phyloP scores from a whole-genome alignment of 2,329 filamentous ascomycete species.

The Coniochaeta sp. region DNA sequence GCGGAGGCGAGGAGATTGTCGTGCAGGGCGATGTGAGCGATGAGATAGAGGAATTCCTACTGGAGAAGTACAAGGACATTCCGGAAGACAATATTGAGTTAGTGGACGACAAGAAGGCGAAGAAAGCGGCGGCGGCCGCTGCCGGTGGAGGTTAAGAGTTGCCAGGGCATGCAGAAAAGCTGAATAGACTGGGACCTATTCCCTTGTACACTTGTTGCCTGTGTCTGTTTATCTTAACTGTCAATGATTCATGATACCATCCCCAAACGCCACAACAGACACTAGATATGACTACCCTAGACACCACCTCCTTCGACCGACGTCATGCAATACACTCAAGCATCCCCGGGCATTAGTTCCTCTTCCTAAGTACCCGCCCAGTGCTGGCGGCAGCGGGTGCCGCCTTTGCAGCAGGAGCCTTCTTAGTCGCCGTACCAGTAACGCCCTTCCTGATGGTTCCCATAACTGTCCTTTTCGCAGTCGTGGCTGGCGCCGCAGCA shows the following conservation, averaged over 20 bases:
- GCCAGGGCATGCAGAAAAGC: neutral
- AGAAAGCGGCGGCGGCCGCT: conserved; percentile 39
- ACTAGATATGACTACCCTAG: neutral
- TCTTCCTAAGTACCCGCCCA: conserved; percentile 48
- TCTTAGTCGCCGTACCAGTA: conserved; percentile 39
- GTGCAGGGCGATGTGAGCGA: conserved; percentile 95
- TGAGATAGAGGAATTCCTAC: conserved; percentile 84
- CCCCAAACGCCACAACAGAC: neutral
- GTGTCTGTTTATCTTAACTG: neutral
- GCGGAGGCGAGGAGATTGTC: conserved; percentile 90
- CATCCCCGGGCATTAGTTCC: conserved; percentile 19
- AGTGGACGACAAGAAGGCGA: conserved; percentile 95
- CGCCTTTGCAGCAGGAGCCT: conserved; percentile 30
- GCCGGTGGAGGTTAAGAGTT: conserved; percentile 2
- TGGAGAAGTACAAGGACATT: conserved; percentile 82
- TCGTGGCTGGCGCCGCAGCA: conserved; percentile 26
- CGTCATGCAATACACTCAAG: neutral
- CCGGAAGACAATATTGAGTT: conserved; percentile 93
- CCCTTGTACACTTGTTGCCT: neutral
- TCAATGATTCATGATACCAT: neutral
- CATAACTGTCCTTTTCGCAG: conserved; percentile 44
- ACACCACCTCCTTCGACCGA: neutral
- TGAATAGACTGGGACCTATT: neutral
- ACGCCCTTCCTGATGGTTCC: conserved; percentile 46
- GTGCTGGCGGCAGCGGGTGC: conserved; percentile 26